Evolutionary conservation across 148 eudicot species (phyloP), one percentile per base, ranked within the genome.

Genomic region (Polygonum aviculare): DNA sequence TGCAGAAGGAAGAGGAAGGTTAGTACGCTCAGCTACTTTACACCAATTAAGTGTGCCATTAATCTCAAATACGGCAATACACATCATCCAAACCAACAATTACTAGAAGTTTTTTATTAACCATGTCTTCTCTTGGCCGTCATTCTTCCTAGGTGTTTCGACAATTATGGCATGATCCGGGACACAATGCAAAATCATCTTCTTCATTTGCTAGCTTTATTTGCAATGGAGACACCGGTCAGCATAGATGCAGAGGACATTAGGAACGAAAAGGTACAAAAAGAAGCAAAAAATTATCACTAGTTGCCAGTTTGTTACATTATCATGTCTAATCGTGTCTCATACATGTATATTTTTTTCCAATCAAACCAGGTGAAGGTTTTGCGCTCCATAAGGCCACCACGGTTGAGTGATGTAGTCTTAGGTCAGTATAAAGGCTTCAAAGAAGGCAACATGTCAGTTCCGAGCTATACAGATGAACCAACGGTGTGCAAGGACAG

Each of bases 181-280:
- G 86, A 79, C 44, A 83, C 81, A 50, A 76, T 81, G 54, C 84
- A 83, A 62, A 81, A 79, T 59, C 86, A 81, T 83, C 74, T 83
- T 54, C 78, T 83, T 45, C 86, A 81, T 38, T 75, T 69, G 18
- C 63, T 83, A 36, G 86, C 81, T 48, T 73, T 85, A 55, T 79
- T 83, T 57, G 82, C 84, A 49, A 81, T 85, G 86, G 86, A 85
- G 81, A 77, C 88, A 9, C 86, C 84, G 21, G 26, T 78, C 22
- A 81, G 82, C 69, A 82, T 81, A 70, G 76, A 85, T 79, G 88
- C 82, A 4, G 84, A 83, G 78, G 86, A 85, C 73, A 83, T 85
- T 31, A 75, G 84, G 69, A 85, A 85, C 75, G 86, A 81, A 73
- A 85, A 82, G 88, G 81, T 85, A 74, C 44, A 38, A 7, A 1